Base-by-base conservation (phyloP, 306 rosid genomes). In the Acacia confusa region DNA sequence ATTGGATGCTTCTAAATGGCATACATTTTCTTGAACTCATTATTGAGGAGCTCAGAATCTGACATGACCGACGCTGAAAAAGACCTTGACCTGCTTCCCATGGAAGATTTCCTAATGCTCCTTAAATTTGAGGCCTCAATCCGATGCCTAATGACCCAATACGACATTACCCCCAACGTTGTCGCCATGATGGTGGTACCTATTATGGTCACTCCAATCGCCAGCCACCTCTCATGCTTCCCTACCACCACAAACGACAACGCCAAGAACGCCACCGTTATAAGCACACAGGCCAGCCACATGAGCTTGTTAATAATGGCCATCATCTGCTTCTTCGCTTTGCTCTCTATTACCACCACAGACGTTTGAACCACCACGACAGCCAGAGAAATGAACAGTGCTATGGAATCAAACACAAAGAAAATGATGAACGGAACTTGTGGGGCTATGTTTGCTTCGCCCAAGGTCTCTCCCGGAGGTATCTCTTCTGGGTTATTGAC, bases 321-420 rank as follows among this genome's bases (percentile, higher is more conserved):
- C 97, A 94, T 94, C 99, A 96, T 91, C 70, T 96, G 99, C 93
- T 92, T 96, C 97, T 96, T 96, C 13, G 99, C 99, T 63, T 89
- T 91, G 94, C 98, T 93, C 83, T 96, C 99, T 24, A 93, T 94
- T 7, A 91, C 97, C 69, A 96, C 99, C 7, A 96, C 93, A 1
- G 99, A 96, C 2, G 99, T 96, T 81, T 96, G 99, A 27, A 96
- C 99, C 22, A 96, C 97, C 78, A 96, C 99, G 3, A 96, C 99
- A 0, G 99, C 99, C 20, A 96, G 90, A 7, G 98, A 93, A 61
- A 96, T 92, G 87, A 96, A 96, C 11, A 96, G 94, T 16, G 99
- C 99, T 50, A 96, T 76, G 7, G 99, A 85, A 75, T 96, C 97
- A 20, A 96, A 91, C 52, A 96, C 70, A 78, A 96, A 91, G 90